phyloP scores from a whole-genome alignment of 306 rosid genomes.

The Macrotyloma uniflorum region DNA sequence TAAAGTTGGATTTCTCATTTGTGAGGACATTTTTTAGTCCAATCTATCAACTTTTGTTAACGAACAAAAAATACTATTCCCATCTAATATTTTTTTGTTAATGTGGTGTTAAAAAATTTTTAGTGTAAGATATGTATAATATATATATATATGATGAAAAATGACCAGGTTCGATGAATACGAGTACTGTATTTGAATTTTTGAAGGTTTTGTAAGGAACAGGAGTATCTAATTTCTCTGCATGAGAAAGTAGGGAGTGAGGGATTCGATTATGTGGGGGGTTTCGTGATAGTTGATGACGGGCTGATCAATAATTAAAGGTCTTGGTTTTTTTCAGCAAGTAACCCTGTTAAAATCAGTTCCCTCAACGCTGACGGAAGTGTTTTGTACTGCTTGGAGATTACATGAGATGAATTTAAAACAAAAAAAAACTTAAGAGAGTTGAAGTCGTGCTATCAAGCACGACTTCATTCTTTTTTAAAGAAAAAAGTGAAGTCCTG shows the following conservation, averaged over 20 bases:
- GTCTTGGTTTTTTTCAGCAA: constrained; percentile 85
- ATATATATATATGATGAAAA: background rate
- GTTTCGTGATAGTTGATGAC: constrained; percentile 92
- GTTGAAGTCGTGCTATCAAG: no score
- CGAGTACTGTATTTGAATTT: constrained; percentile 85
- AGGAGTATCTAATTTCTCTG: constrained; percentile 80
- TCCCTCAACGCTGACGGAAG: constrained; percentile 73
- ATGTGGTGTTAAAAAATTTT: no score
- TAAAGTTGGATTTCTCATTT: no score
- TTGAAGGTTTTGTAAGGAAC: constrained; percentile 68
- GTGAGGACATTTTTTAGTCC: no score
- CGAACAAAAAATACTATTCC: background rate
- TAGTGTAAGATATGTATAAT: no score
- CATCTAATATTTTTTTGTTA: no score
- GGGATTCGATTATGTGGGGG: constrained; percentile 90
- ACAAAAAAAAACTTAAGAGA: no score
- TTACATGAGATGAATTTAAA: no score
- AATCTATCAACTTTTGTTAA: background rate
- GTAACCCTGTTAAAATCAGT: constrained; percentile 77
- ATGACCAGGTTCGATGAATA: constrained; percentile 85
- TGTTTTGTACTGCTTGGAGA: constrained; percentile 91
- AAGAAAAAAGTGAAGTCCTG: no score
- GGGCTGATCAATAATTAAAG: constrained; percentile 94
- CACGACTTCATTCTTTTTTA: no score
- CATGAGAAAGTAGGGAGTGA: no score